A percentile compares a stretch with the other conserved stretches of the same genome.
phyloP scores from a whole-genome alignment of 1,284 basidiomycete species.

The Neolentinus lepideus region DNA sequence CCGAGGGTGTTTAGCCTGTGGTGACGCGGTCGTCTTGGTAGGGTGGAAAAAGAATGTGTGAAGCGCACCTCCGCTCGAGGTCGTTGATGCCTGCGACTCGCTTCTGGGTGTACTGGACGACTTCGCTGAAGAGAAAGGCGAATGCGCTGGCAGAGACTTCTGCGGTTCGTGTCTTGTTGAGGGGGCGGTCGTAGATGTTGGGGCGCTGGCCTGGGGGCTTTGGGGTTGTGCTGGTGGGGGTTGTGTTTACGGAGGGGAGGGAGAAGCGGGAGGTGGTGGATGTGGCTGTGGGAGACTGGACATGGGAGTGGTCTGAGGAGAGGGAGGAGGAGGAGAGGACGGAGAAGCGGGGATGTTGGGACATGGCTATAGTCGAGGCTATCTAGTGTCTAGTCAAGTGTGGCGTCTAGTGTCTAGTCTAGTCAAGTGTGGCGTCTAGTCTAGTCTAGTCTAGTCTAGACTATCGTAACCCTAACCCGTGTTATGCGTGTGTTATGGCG shows the following conservation, averaged over 20 bases:
- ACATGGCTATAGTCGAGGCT: conserved; percentile 25
- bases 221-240: conserved; percentile 21
- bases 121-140: conserved; percentile 86
- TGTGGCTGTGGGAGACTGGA: conserved; percentile 31
- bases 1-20: conserved; percentile 81
- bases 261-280: conserved; percentile 58
- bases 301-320: conserved; percentile 53
- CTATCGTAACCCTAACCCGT: too few relatives aligned
- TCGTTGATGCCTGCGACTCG: conserved; percentile 92
- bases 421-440: too few relatives aligned
- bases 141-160: conserved; percentile 83
- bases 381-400: too few relatives aligned
- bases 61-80: conserved; percentile 60
- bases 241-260: conserved; percentile 44
- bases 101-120: conserved; percentile 93
- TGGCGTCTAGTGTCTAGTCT: too few relatives aligned
- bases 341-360: conserved; percentile 61
- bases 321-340: conserved; percentile 60
- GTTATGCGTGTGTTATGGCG: too few relatives aligned
- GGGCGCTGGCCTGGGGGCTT: conserved; percentile 40
- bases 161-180: conserved; percentile 75
- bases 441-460: too few relatives aligned
- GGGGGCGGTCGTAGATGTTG: conserved; percentile 78
- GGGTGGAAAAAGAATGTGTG: neutral
- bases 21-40: conserved; percentile 9